These are phyloP conservation scores for Trichomonas vaginalis DNA, from an alignment of 208 protist species.

Conservation along the genomic window DNA sequence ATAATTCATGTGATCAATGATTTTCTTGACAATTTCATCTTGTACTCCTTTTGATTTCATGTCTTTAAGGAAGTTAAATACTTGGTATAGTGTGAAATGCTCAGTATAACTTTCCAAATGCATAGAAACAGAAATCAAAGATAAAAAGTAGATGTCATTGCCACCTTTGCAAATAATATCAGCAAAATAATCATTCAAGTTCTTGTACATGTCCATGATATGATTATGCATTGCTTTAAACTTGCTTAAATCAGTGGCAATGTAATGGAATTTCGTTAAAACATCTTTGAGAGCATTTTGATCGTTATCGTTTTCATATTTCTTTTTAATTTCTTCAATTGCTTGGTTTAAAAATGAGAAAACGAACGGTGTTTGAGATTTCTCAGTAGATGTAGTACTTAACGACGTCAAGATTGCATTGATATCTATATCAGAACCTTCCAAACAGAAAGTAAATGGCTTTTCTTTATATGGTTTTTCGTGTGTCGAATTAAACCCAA, in stretches of 20 bases:
- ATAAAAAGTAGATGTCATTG: neutral
- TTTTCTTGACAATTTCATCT: neutral
- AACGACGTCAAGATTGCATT: neutral
- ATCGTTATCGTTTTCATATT: neutral
- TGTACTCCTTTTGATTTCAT: neutral
- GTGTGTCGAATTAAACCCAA: neutral
- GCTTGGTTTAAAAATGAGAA: neutral
- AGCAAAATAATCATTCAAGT: neutral
- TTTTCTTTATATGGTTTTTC: neutral
- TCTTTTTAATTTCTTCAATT: neutral
- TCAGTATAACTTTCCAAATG: neutral
- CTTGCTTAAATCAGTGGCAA: neutral
- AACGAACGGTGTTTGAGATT: neutral
- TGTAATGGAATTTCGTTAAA: neutral
- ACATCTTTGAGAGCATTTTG: neutral
- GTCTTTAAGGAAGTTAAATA: neutral
- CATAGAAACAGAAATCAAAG: neutral
- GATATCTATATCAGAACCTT: neutral
- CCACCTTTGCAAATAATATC: neutral
- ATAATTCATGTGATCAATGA: neutral
- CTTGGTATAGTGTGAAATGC: neutral
- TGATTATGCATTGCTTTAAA: neutral
- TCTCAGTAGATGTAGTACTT: neutral
- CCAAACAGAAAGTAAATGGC: neutral
- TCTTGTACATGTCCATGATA: neutral